These are phyloP conservation scores for Fusarium sp. DNA, from an alignment of 2,329 filamentous ascomycete genomes.

Conservation along the genomic window DNA sequence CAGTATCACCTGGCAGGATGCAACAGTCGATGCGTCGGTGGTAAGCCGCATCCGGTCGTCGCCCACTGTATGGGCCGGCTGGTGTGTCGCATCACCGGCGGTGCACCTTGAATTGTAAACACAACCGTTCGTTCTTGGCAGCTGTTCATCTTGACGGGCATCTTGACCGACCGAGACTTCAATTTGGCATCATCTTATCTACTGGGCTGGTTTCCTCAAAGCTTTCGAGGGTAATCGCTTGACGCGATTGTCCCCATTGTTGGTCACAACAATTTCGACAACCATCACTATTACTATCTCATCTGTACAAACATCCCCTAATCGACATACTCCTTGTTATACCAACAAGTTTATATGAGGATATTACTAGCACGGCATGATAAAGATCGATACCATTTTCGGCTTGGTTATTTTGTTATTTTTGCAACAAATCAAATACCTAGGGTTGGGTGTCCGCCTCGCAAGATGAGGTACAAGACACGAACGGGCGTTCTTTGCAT, in stretches of 20 bases:
- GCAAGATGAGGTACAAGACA: conserved; percentile 57
- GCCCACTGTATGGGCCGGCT: conserved; percentile 51
- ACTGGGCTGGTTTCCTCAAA: conserved; percentile 57
- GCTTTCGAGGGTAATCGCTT: conserved; percentile 46
- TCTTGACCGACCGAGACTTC: conserved; percentile 53
- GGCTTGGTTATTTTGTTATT: conserved; percentile 52
- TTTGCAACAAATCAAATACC: conserved; percentile 50
- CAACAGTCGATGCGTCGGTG: conserved; percentile 68
- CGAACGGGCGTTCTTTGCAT: conserved; percentile 61
- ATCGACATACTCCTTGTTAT: conserved; percentile 58
- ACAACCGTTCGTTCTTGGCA: conserved; percentile 57
- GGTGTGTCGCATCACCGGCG: conserved; percentile 53
- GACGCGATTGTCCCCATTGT: conserved; percentile 47
- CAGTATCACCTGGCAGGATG: conserved; percentile 73
- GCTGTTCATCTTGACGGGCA: conserved; percentile 66
- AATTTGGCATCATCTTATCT: conserved; percentile 59
- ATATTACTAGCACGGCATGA: conserved; percentile 56
- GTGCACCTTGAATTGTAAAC: conserved; percentile 55
- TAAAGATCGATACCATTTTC: conserved; percentile 63
- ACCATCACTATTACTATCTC: conserved; percentile 47
- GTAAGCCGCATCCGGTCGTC: conserved; percentile 56
- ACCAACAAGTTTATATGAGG: conserved; percentile 53
- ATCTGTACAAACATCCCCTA: conserved; percentile 65
- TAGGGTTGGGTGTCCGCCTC: conserved; percentile 51
- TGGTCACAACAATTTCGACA: conserved; percentile 49